phyloP scores from a whole-genome alignment of 2,329 filamentous ascomycete species.

The Aspergillus hortae region DNA sequence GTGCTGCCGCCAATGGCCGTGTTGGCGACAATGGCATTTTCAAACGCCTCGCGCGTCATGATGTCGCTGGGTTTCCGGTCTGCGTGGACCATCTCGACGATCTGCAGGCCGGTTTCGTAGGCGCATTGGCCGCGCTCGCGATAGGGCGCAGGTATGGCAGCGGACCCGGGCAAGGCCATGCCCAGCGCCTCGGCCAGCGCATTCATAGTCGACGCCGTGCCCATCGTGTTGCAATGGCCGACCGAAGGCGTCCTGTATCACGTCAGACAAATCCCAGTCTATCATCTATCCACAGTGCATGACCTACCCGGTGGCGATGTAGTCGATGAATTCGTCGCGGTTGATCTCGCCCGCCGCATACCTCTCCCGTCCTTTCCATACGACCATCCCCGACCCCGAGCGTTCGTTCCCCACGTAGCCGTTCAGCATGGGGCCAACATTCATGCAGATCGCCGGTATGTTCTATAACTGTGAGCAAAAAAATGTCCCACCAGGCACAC shows the following conservation, averaged over 20 bases:
- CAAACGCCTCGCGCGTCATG: conserved; percentile 54
- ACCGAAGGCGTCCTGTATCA: conserved; percentile 41
- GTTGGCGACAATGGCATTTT: conserved; percentile 55
- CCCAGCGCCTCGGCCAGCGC: conserved; percentile 51
- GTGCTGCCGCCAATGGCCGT: conserved; percentile 56
- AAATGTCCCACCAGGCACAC: not conserved
- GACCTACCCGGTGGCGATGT: conserved; percentile 41
- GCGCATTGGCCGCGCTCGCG: conserved; percentile 48
- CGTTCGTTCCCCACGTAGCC: conserved; percentile 42
- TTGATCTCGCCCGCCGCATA: conserved; percentile 47
- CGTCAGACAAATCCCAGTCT: not conserved
- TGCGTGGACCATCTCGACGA: conserved; percentile 49
- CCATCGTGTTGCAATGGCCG: conserved; percentile 54
- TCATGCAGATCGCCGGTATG: conserved; percentile 50
- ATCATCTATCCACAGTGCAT: too few relatives aligned
- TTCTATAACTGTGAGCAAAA: conserved; percentile 30
- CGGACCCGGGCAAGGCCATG: conserved; percentile 51
- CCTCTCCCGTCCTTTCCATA: conserved; percentile 50
- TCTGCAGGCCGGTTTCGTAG: conserved; percentile 48
- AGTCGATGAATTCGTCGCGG: conserved; percentile 44
- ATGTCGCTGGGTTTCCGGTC: conserved; percentile 53
- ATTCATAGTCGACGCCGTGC: conserved; percentile 54
- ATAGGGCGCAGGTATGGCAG: conserved; percentile 51
- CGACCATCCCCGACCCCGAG: conserved; percentile 45
- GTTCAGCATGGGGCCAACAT: conserved; percentile 53